Base-by-base conservation (phyloP, 352 stramenopile species). In the Phytophthora parvispora region DNA sequence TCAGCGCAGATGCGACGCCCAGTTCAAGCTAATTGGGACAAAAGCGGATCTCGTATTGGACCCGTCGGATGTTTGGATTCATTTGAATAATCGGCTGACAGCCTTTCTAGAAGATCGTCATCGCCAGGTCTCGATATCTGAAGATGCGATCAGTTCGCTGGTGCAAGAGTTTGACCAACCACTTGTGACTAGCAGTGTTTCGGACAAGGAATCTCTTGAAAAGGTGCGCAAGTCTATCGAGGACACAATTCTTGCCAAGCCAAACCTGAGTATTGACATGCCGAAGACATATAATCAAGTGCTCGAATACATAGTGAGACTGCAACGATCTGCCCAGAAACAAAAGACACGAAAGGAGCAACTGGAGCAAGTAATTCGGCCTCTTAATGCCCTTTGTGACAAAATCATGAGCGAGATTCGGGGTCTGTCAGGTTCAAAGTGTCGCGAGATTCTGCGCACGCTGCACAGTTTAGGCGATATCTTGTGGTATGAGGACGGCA, bases 1-100 rank as follows among this genome's bases (percentile, higher is more conserved):
- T 4, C n/a, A 59, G 50, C 52, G 60, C 2, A 60, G 66, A 8
- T 53, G 60, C 10, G 28, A 57, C n/a, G 67, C 67, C n/a, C 48
- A 57, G n/a, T 66, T 74, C 38, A 74, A 70, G 31, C 0, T 66
- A 16, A 61, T 70, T 25, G 60, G 67, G 25, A 70, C 67, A 16
- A 64, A 70, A 55, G 0, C 5, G 1, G 67, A 74, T 25, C 47
- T 49, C 9, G 27, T 61, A 20, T 22, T n/a, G 36, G 18, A 61
- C 0, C 4, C 25, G 12, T 18, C 12, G 6, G 27, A 51, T 47
- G 12, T 47, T 8, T 4, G 2, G 1, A 28, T 18, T 3, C 10
- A 22, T 25, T 15, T 70, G 24, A 48, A 61, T 0, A 24, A 1
- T 43, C 60, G 47, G n/a, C 18, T 74, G 16, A 32, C 6, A 0